Evolutionary conservation across 257 asterid species (phyloP), one percentile per base, ranked within the genome.

Genomic region (Leonotis leonurus): DNA sequence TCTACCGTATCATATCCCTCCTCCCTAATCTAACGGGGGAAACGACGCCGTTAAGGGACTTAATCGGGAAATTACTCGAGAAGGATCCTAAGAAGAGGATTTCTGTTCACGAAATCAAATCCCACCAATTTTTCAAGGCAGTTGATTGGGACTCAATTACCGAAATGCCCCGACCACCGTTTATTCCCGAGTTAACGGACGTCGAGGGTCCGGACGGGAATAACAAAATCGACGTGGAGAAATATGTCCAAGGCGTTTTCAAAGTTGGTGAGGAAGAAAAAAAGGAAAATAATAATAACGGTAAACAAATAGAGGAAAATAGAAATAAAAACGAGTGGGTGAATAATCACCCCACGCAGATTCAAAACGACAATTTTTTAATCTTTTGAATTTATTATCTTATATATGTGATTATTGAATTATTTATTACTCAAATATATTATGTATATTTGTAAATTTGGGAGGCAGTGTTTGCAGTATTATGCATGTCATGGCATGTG

Each of bases 81-180:
- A 93, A 89, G 62, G 96, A 89, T 40, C 97, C 96, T 0, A 25
- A 27, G 13, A 80, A 70, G 76, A 79, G 99, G 74, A 82, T 83
- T 20, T 65, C 77, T 0, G 81, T 72, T 4, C 51, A 46, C 33
- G 92, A 77, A 26, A 81, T 87, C 72, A 93, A 85, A 76, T 64
- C 78, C 12, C 96, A 93, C 44, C 65, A 55, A 0, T 93, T 85
- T 37, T 93, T 93, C 30, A 65, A 52, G 73, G 81, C 68, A 1
- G 80, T 89, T 1, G 83, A 93, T 66, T 93, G 99, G 99, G 81
- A 80, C 36, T 29, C 61, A 12, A 65, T 93, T 7, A 65, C 84
- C 57, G 83, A 82, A 45, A 73, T 93, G 73, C 76, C 88, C 43
- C 68, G 97, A 50, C 96, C 99, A 32, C 99, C 99, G 75, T 87